These are phyloP conservation scores for Breynia disticha DNA, from an alignment of 441 rosid species.

Conservation along the genomic window DNA sequence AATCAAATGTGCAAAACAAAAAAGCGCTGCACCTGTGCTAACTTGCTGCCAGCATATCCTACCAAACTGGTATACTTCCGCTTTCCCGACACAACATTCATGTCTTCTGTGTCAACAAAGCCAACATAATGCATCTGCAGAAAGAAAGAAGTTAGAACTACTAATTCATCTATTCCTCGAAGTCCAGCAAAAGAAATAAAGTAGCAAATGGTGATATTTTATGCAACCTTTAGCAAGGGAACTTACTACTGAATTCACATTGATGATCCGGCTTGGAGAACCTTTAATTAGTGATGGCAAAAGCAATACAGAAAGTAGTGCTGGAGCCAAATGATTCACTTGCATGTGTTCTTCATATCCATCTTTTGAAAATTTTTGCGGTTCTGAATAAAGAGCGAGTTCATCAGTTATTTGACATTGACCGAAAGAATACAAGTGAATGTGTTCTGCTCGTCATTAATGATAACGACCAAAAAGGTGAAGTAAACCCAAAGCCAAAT, in stretches of 20 bases:
- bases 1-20: background rate
- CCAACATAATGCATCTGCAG: slow-evolving; percentile 64
- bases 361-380: slow-evolving; percentile 83
- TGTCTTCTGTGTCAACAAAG: slow-evolving; percentile 86
- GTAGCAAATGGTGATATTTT: background rate
- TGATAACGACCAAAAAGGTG: too few relatives aligned
- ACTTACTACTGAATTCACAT: slow-evolving; percentile 97
- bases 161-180: too few relatives aligned
- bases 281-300: slow-evolving; percentile 91
- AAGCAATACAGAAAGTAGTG: slow-evolving; percentile 75
- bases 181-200: background rate
- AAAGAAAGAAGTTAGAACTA: slow-evolving; percentile 11
- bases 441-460: too few relatives aligned
- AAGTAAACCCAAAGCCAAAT: too few relatives aligned
- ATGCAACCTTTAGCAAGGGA: slow-evolving; percentile 3
- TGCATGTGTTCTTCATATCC: slow-evolving; percentile 94
- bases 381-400: slow-evolving; percentile 39
- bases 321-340: slow-evolving; percentile 97
- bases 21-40: slow-evolving; percentile 62
- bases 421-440: too few relatives aligned
- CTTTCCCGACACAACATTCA: slow-evolving; percentile 75
- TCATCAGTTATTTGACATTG: background rate
- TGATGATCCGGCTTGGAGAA: slow-evolving; percentile 86
- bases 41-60: slow-evolving; percentile 88
- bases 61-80: slow-evolving; percentile 71